Evolutionary conservation across 306 rosid genomes (phyloP).

Genomic region (Sphenostylis stenocarpa): DNA sequence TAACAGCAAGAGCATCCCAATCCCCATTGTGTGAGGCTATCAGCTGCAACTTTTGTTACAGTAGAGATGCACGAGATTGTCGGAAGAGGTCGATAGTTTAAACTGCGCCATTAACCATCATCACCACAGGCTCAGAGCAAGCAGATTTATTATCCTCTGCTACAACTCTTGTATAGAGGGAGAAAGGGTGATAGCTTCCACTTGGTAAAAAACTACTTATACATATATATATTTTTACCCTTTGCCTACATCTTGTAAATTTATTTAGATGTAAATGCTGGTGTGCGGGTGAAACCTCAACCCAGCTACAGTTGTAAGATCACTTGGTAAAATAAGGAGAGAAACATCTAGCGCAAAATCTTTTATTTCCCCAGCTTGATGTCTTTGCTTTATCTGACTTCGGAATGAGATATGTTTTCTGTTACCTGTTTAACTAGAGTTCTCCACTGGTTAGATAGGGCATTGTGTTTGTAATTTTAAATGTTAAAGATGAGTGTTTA

Average conservation of each 20-base stretch:
- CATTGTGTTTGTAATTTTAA: not conserved
- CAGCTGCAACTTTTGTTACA: slow-evolving; percentile 27
- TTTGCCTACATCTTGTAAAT: slow-evolving; percentile 57
- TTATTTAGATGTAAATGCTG: slow-evolving; percentile 50
- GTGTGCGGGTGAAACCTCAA: slow-evolving; percentile 49
- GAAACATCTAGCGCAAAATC: slow-evolving; percentile 14
- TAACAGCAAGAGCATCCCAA: slow-evolving; percentile 48
- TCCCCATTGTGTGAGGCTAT: slow-evolving; percentile 52
- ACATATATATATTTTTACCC: not conserved
- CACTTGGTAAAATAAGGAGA: slow-evolving; percentile 37
- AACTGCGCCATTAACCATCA: slow-evolving; percentile 23
- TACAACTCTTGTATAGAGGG: slow-evolving; percentile 51
- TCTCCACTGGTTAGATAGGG: not conserved
- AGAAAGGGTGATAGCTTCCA: slow-evolving; percentile 34
- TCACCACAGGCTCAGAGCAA: slow-evolving; percentile 27
- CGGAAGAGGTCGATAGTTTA: slow-evolving; percentile 10
- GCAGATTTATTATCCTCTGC: slow-evolving; percentile 36
- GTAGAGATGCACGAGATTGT: slow-evolving; percentile 20
- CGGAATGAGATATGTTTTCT: not conserved
- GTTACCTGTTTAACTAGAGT: not conserved
- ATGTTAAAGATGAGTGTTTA: not conserved
- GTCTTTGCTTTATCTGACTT: not conserved
- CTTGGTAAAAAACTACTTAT: slow-evolving; percentile 34
- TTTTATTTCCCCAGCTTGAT: slow-evolving; percentile 6
- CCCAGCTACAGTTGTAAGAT: slow-evolving; percentile 58